Conservation (phyloP, 1,139 yeast genomes). For the Suhomyces coccinellae region DNA sequence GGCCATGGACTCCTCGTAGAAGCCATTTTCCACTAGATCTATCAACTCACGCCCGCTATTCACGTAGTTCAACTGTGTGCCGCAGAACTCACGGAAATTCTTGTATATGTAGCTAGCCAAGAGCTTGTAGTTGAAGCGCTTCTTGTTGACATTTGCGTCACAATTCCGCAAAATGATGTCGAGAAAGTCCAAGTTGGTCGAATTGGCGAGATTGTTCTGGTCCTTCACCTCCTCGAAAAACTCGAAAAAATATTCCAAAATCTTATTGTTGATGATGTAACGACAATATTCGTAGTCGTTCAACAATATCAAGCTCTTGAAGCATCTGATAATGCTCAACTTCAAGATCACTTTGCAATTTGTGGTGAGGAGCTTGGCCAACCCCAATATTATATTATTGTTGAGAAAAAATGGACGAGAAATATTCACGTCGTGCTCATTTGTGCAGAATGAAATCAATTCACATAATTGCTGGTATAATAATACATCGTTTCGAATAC, state of each 20-base stretch:
- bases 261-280: conserved; percentile 55
- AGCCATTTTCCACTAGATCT: conserved; percentile 29
- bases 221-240: conserved; percentile 52
- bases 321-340: conserved; percentile 64
- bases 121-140: conserved; percentile 42
- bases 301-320: conserved; percentile 56
- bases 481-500: conserved; percentile 33
- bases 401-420: conserved; percentile 65
- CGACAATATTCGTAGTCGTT: conserved; percentile 63
- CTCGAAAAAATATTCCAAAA: conserved; percentile 52
- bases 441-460: conserved; percentile 62
- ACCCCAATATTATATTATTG: conserved; percentile 53
- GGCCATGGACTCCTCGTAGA: conserved; percentile 17
- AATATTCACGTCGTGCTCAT: conserved; percentile 56
- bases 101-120: conserved; percentile 53
- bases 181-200: conserved; percentile 73
- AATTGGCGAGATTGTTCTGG: conserved; percentile 65
- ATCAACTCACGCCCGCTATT: conserved; percentile 34
- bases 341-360: conserved; percentile 51
- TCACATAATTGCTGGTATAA: conserved; percentile 69
- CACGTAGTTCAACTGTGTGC: conserved; percentile 28
- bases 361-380: conserved; percentile 45
- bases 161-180: conserved; percentile 47
- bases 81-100: conserved; percentile 41
- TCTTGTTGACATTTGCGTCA: conserved; percentile 22